Percentiles rank a stretch among this genome's conserved stretches.
These are phyloP conservation scores for Trichoderma sp. DNA, from an alignment of 2,329 filamentous ascomycete species.

Conservation along the genomic window DNA sequence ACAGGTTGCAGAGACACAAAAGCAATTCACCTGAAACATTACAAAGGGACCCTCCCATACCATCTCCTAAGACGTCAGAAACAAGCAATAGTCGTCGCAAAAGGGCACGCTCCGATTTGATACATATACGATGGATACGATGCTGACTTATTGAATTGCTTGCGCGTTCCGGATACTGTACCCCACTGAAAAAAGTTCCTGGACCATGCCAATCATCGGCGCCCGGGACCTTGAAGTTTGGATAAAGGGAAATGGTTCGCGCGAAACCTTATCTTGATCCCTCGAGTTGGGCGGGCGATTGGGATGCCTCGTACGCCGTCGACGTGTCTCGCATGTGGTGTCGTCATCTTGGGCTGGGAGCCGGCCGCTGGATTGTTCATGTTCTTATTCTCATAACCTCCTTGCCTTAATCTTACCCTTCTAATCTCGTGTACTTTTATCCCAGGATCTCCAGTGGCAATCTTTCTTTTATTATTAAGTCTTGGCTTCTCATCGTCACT, in stretches of 20 bases:
- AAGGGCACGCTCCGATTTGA: not conserved
- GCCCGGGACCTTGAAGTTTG: not conserved
- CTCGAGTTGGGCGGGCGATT: not conserved
- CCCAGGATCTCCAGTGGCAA: not conserved
- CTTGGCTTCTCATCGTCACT: not conserved
- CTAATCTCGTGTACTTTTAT: not conserved
- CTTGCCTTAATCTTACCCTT: not conserved
- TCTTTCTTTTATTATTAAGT: not conserved
- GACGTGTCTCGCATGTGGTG: conserved; percentile 5
- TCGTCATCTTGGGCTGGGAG: not conserved
- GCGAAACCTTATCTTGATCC: conserved; percentile 2
- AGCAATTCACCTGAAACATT: not conserved
- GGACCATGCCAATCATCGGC: not conserved
- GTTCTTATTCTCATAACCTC: not conserved
- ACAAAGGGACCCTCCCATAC: not conserved
- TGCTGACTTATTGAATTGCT: not conserved
- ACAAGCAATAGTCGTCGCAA: not conserved
- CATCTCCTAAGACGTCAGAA: not conserved
- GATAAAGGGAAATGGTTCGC: not conserved
- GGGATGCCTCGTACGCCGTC: not conserved
- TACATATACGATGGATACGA: not conserved
- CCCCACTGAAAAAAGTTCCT: conserved; percentile 13
- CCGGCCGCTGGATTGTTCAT: not conserved
- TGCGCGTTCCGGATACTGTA: conserved; percentile 17
- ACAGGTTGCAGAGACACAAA: not conserved